Base-by-base conservation (phyloP, 345 rosid species). In the Hibiscus syriacus region DNA sequence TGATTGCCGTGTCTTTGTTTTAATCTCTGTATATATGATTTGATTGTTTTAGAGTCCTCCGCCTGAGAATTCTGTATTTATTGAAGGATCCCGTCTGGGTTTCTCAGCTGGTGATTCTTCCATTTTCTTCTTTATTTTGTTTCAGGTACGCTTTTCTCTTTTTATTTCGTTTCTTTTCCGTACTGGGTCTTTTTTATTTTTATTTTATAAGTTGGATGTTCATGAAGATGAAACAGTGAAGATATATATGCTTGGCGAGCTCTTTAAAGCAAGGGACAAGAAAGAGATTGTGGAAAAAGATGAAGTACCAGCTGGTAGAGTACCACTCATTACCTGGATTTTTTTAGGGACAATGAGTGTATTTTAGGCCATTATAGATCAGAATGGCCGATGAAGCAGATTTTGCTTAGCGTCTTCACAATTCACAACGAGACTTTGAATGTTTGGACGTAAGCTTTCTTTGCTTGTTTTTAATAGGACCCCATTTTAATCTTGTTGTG, bases 331-430 rank as follows among this genome's bases (percentile, higher is more conserved):
- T 93, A 72, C 98, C 97, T 5, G 91, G 73, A 25, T 93, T 83
- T 66, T n/a, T 67, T 93, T 45, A 90, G 90, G 76, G 96, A 93
- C 80, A 93, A 93, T 71, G 97, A 93, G 49, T 90, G 79, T 74
- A 87, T 93, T 63, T 38, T 88, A 55, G 91, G 92, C 27, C 90
- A 93, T 81, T 93, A 93, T 67, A 71, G 98, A 72, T 71, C 91
- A 6, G 96, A 90, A 68, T 93, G 98, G 98, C 98, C 98, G 0
- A 64, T 93, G 76, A 93, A 90, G 86, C 96, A 93, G 74, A 64
- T 73, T 76, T 75, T 93, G 55, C 88, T 93, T 20, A 93, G 98
- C 70, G 81, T 89, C 65, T 93, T 93, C 74, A 75, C 82, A 22
- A 80, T 93, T 66, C 98, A 93, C 71, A 93, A 93, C 19, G 98